These are phyloP conservation scores for Clonostachys sp. DNA, from an alignment of 2,329 filamentous ascomycete genomes.

Conservation along the genomic window DNA sequence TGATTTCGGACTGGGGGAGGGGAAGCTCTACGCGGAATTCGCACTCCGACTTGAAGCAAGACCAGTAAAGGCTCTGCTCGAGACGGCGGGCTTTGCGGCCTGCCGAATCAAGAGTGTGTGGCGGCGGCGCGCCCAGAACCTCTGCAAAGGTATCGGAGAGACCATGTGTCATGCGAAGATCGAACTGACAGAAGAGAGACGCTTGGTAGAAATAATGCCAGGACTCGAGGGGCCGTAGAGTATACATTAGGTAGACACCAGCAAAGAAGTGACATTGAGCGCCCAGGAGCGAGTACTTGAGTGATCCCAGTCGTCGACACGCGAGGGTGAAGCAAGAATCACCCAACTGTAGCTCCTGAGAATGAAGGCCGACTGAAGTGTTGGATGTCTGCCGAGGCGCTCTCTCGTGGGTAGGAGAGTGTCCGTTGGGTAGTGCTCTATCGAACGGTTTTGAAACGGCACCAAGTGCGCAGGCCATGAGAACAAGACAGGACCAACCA, in stretches of 20 bases:
- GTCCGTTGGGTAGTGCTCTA: not conserved
- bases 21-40: slow-evolving; percentile 31
- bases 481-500: slow-evolving; percentile 13
- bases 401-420: no score
- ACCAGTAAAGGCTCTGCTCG: slow-evolving; percentile 35
- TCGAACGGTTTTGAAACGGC: slow-evolving; percentile 11
- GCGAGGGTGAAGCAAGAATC: slow-evolving; percentile 16
- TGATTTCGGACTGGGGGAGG: slow-evolving; percentile 26
- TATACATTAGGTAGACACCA: slow-evolving; percentile 33
- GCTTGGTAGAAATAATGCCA: slow-evolving; percentile 27
- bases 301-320: slow-evolving; percentile 13
- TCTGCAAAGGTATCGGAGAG: slow-evolving; percentile 5
- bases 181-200: slow-evolving; percentile 23
- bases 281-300: slow-evolving; percentile 18
- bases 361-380: slow-evolving; percentile 5
- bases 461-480: slow-evolving; percentile 13
- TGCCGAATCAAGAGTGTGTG: not conserved
- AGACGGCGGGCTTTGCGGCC: slow-evolving; percentile 15
- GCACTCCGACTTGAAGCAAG: slow-evolving; percentile 35
- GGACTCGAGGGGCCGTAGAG: slow-evolving; percentile 24
- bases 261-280: slow-evolving; percentile 31
- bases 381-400: not conserved
- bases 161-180: slow-evolving; percentile 15
- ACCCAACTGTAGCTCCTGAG: slow-evolving; percentile 8
- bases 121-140: slow-evolving; percentile 1